Evolutionary conservation across 2,329 filamentous ascomycete genomes (phyloP), one percentile per base, ranked within the genome.

Genomic region (Pyrenophora graminea): DNA sequence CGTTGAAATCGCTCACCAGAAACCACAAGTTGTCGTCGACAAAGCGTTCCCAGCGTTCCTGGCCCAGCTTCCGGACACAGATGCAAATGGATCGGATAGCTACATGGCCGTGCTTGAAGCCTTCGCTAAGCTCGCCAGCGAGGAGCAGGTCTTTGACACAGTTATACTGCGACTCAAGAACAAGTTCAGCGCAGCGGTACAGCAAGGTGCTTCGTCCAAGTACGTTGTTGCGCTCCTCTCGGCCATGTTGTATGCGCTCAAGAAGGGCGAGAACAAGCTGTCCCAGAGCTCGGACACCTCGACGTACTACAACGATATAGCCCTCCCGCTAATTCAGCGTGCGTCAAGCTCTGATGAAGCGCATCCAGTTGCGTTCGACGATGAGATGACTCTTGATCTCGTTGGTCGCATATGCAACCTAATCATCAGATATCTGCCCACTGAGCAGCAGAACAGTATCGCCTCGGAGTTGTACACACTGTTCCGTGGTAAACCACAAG

Each of bases 41-140:
- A 84, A 85, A 49, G 84, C 85, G 0, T 84, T 88, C 61, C 85
- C 85, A 21, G 82, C 82, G 4, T 86, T 88, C 64, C 79, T 88
- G 69, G 84, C 85, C 3, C 80, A 82, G 33, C 71, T 89, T 3
- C 86, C 85, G 1, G 85, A 85, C 53, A 74, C 73, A 2, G 80
- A 81, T 49, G 70, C 74, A n/a, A 77, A 79, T 15, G 72, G 73
- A 3, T 70, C 76, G 8, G 63, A 62, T 6, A 67, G 70, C 5
- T 86, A 86, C 61, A 62, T 80, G n/a, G 72, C 79, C 4, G 82
- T 84, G 0, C 72, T 89, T 19, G 85, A 87, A 61, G 84, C 79
- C 0, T 80, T 89, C 51, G 85, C 85, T 2, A 83, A 86, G 59
- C 79, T 89, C 17, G 85, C 83, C 47, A 76, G 78, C 9, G 85